Conservation (phyloP, 1,284 basidiomycete species). For the Xanthoconium separans region DNA sequence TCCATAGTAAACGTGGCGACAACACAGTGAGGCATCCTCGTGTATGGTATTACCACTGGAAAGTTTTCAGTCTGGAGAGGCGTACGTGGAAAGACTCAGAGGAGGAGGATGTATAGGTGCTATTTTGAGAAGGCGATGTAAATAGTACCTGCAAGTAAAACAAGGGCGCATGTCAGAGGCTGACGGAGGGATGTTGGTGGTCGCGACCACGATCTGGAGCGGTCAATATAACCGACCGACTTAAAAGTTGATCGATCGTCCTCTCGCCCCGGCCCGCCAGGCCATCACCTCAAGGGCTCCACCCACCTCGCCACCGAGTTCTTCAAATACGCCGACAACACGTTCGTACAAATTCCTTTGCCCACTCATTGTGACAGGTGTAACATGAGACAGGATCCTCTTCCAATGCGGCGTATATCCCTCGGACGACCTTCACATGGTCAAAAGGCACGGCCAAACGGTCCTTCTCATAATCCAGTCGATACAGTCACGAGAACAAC, state of each 20-base stretch:
- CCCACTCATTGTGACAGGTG: not conserved
- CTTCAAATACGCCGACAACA: conserved; percentile 97
- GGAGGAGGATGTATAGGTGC: too few species aligned
- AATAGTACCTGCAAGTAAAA: too few species aligned
- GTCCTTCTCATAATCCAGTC: conserved; percentile 73
- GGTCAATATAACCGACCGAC: rapidly evolving
- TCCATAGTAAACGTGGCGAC: too few species aligned
- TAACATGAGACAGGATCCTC: conserved; percentile 64
- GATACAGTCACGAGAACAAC: not conserved
- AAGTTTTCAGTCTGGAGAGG: too few species aligned
- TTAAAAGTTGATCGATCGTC: too few species aligned
- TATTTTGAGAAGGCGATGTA: too few species aligned
- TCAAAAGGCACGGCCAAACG: conserved; percentile 97
- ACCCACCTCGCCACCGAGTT: conserved; percentile 97
- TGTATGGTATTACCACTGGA: too few species aligned
- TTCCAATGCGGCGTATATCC: conserved; percentile 98
- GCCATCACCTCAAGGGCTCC: conserved; percentile 93
- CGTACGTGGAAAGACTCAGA: too few species aligned
- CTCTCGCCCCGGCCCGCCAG: conserved; percentile 54
- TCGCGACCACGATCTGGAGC: too few species aligned
- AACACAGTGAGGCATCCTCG: too few species aligned
- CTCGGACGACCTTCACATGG: conserved; percentile 98
- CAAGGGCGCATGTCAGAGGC: too few species aligned
- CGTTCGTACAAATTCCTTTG: conserved; percentile 50
- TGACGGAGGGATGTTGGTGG: too few species aligned